phyloP scores from a whole-genome alignment of 2,329 filamentous ascomycete species.

The Ascocoryne sarcoides region DNA sequence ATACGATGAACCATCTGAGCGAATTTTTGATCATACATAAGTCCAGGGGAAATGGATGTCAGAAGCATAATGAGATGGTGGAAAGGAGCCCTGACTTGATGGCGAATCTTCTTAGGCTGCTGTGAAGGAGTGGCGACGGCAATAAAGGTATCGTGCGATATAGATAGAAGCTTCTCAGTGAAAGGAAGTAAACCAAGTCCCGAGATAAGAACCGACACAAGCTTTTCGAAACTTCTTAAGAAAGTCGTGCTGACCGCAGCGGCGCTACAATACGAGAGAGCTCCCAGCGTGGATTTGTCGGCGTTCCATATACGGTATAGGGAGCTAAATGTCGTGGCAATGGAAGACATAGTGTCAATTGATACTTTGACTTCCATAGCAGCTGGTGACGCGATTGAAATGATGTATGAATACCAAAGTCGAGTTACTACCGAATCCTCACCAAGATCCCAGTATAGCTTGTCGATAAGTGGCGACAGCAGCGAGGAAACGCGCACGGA shows the following conservation, averaged over 20 bases:
- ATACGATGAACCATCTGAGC: constrained; percentile 35
- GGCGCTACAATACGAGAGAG: constrained; percentile 5
- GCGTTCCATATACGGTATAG: constrained; percentile 60
- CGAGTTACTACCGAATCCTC: constrained; percentile 45
- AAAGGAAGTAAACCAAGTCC: constrained; percentile 52
- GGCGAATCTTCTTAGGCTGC: constrained; percentile 25
- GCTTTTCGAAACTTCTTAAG: constrained; percentile 43
- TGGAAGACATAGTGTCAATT: constrained; percentile 69
- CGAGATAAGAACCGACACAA: constrained; percentile 40
- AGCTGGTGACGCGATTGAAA: constrained; percentile 57
- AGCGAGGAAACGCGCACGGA: constrained; percentile 55
- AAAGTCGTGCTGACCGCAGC: constrained; percentile 43
- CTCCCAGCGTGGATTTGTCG: constrained; percentile 32
- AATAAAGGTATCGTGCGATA: constrained; percentile 36
- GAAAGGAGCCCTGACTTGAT: constrained; percentile 48
- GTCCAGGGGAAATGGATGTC: constrained; percentile 13
- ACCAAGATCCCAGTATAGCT: constrained; percentile 53
- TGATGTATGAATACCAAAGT: constrained; percentile 55
- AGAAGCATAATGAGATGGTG: constrained; percentile 58
- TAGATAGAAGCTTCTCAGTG: constrained; percentile 49
- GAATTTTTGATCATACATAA: constrained; percentile 21
- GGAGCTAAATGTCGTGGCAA: constrained; percentile 62
- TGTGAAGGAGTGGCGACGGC: constrained; percentile 1
- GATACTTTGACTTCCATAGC: constrained; percentile 86
- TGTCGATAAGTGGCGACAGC: constrained; percentile 50